These are phyloP conservation scores for Massariosphaeria phaeospora DNA, from an alignment of 495 filamentous ascomycete species.

Conservation along the genomic window DNA sequence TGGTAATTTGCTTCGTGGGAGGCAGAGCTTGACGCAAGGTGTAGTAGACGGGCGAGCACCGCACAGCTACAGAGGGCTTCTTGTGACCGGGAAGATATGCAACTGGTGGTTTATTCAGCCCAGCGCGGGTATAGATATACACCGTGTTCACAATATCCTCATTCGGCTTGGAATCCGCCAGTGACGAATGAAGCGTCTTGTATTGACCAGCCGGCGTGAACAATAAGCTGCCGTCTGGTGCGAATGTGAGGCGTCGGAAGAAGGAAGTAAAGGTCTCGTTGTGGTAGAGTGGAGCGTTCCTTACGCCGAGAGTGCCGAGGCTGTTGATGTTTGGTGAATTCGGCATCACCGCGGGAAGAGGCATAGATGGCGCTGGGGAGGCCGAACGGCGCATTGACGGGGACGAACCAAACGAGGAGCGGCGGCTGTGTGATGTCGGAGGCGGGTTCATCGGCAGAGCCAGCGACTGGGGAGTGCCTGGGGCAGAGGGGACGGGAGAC, in stretches of 20 bases:
- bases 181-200: constrained; percentile 68
- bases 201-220: constrained; percentile 97
- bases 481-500: constrained; percentile 85
- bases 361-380: constrained; percentile 92
- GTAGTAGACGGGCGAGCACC: constrained; percentile 88
- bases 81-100: constrained; percentile 98
- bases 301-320: constrained; percentile 54
- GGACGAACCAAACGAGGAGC: constrained; percentile 92
- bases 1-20: constrained; percentile 78
- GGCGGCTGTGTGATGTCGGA: constrained; percentile 79
- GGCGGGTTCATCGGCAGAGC: constrained; percentile 97
- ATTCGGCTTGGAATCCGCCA: constrained; percentile 63
- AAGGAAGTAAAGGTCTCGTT: constrained; percentile 97
- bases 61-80: constrained; percentile 94
- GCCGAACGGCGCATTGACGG: constrained; percentile 78
- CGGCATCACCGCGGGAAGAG: constrained; percentile 93
- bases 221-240: constrained; percentile 89
- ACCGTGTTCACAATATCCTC: constrained; percentile 95
- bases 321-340: constrained; percentile 61
- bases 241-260: constrained; percentile 89
- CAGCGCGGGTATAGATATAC: constrained; percentile 94
- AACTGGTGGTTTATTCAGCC: constrained; percentile 94
- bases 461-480: constrained; percentile 87
- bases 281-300: constrained; percentile 88
- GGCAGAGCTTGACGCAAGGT: constrained; percentile 58